Conservation (phyloP, 2,329 filamentous ascomycete species). For the Cyphellophora attinorum region DNA sequence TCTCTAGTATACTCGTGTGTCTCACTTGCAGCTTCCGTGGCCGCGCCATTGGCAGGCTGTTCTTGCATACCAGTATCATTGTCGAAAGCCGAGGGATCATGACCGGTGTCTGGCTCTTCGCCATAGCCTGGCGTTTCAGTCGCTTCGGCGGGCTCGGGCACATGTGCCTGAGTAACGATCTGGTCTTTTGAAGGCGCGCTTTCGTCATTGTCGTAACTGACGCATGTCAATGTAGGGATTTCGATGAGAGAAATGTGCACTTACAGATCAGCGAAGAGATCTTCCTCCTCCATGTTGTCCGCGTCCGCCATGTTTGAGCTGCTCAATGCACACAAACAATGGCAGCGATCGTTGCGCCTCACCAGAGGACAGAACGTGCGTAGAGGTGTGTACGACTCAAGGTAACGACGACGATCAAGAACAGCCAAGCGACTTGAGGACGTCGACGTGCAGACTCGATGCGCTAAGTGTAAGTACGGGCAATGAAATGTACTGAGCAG, state of each 20-base stretch:
- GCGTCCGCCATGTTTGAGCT: conserved; percentile 22
- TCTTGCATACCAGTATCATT: conserved; percentile 20
- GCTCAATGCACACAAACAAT: no score
- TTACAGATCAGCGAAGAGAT: conserved; percentile 92
- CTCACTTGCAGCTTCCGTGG: conserved; percentile 18
- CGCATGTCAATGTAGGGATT: conserved; percentile 7
- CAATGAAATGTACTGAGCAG: no score
- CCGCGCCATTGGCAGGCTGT: conserved; percentile 18
- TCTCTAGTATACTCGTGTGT: conserved; percentile 1
- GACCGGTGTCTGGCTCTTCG: conserved; percentile 21
- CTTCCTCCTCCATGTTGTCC: conserved; percentile 71
- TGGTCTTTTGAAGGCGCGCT: conserved; percentile 25
- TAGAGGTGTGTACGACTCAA: no score
- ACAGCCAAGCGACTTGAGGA: no score
- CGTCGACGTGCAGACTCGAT: no score
- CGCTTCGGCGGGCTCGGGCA: conserved; percentile 25
- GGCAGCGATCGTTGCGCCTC: no score
- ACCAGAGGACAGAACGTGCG: no score
- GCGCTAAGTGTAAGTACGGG: no score
- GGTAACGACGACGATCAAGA: no score
- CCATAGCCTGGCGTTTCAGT: conserved; percentile 17
- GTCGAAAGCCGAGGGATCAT: conserved; percentile 21
- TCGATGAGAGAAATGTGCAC: conserved; percentile 27
- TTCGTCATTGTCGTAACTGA: conserved; percentile 60
- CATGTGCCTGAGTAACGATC: conserved; percentile 16